A percentile compares a stretch with the other conserved stretches of the same genome.
phyloP scores from a whole-genome alignment of 225 moss, liverwort and hornwort species.

The Pleurozium schreberi region DNA sequence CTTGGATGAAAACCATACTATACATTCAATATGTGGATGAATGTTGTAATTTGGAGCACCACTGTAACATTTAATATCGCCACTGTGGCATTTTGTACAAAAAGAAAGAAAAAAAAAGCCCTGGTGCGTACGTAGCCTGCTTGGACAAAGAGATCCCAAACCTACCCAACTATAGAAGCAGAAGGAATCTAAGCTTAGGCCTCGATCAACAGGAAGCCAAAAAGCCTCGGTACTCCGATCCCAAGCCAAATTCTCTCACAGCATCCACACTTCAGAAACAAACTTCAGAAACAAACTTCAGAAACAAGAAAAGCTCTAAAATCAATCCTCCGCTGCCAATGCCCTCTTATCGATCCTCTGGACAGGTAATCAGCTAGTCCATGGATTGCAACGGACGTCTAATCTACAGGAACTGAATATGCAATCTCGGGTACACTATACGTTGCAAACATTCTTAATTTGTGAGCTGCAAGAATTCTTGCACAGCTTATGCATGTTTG shows the following conservation, averaged over 20 bases:
- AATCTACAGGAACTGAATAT: background rate
- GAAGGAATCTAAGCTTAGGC: background rate
- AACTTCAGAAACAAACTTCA: too few species aligned
- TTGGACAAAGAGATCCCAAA: background rate
- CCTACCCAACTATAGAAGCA: background rate
- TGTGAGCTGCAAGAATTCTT: background rate
- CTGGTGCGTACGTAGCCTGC: too few species aligned
- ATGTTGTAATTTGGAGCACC: too few species aligned
- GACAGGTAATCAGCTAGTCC: background rate
- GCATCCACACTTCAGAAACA: too few species aligned
- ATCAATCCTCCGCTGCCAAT: background rate
- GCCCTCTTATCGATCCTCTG: background rate
- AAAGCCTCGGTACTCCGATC: background rate
- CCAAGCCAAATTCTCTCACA: background rate
- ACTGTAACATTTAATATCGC: too few species aligned
- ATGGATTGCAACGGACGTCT: background rate
- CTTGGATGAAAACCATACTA: too few species aligned
- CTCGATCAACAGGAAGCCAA: background rate
- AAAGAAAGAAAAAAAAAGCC: too few species aligned
- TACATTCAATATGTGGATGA: too few species aligned
- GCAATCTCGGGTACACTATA: background rate
- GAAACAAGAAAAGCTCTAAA: background rate
- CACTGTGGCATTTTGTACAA: too few species aligned
- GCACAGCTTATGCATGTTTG: background rate
- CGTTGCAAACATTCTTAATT: background rate